A percentile compares a stretch with the other conserved stretches of the same genome.
Conservation (phyloP, 139 green algal species). For the Closterium sp. region DNA sequence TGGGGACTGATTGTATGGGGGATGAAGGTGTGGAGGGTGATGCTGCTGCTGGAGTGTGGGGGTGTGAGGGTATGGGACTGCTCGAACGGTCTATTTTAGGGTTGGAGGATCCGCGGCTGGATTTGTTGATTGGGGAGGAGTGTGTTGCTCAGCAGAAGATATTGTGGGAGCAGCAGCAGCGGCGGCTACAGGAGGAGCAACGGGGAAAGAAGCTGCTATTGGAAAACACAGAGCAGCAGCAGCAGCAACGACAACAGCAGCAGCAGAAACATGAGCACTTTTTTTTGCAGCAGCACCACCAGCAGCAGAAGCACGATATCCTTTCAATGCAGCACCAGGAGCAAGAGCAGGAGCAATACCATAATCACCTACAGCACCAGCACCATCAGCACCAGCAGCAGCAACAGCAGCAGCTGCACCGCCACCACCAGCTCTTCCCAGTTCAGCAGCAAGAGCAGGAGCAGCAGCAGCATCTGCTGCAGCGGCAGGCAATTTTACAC, state of each 20-base stretch:
- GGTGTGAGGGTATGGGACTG: background rate
- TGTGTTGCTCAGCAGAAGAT: background rate
- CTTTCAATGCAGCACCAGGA: background rate
- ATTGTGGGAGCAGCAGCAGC: background rate
- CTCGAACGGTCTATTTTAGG: background rate
- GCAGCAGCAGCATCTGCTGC: background rate
- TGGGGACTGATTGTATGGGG: background rate
- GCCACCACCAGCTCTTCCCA: background rate
- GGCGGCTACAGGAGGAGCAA: background rate
- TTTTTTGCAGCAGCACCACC: background rate
- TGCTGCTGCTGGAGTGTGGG: no score
- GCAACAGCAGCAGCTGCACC: background rate
- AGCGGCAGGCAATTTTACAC: background rate
- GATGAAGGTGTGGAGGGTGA: background rate
- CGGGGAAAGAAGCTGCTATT: background rate
- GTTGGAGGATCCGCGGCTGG: background rate
- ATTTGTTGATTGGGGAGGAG: background rate
- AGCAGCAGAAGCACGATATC: background rate
- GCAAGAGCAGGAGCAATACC: background rate
- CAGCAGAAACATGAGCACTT: background rate
- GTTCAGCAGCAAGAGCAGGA: background rate
- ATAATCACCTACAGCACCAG: background rate
- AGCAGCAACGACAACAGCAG: background rate
- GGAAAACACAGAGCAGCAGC: background rate
- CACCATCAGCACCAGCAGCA: background rate